phyloP scores from a whole-genome alignment of 768 basidiomycete genomes.

The Kondoa malvinella region DNA sequence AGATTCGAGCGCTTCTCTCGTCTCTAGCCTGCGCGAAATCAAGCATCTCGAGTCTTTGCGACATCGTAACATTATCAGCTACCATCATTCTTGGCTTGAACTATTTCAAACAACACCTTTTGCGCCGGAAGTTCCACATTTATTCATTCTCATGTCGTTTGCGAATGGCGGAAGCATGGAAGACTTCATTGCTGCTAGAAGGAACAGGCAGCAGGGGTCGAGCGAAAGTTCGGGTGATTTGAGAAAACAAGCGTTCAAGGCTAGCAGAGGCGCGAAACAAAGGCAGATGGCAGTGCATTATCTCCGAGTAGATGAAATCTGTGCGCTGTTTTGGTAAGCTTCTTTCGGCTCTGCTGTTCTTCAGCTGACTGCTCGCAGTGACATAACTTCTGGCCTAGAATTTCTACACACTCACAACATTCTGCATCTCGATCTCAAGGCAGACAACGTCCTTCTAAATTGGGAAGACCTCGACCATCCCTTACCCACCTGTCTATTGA shows the following conservation, averaged over 20 bases:
- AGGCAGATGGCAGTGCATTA: slow-evolving; percentile 49
- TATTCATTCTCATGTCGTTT: slow-evolving; percentile 59
- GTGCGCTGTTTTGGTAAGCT: slow-evolving; percentile 43
- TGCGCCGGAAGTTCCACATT: slow-evolving; percentile 15
- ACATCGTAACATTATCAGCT: slow-evolving; percentile 85
- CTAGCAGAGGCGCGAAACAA: slow-evolving; percentile 36
- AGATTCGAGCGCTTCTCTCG: slow-evolving; percentile 6
- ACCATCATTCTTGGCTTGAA: slow-evolving; percentile 39
- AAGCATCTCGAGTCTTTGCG: slow-evolving; percentile 66
- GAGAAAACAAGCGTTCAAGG: slow-evolving; percentile 58
- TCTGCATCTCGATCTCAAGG: slow-evolving; percentile 68
- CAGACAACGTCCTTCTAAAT: slow-evolving; percentile 17
- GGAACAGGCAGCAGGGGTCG: slow-evolving; percentile 11
- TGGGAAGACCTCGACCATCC: slow-evolving; percentile 7
- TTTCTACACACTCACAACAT: slow-evolving; percentile 54
- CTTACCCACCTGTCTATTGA: slow-evolving; percentile 71
- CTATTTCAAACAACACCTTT: not conserved
- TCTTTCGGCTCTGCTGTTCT: not conserved
- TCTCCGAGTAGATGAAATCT: slow-evolving; percentile 66
- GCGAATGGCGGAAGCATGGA: slow-evolving; percentile 40
- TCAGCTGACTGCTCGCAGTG: slow-evolving; percentile 31
- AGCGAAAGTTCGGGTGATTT: slow-evolving; percentile 42
- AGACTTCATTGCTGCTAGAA: slow-evolving; percentile 48
- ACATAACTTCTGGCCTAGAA: slow-evolving; percentile 67
- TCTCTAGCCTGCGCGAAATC: slow-evolving; percentile 38